Evolutionary conservation across 1,284 basidiomycete genomes (phyloP).

Genomic region (Fistulina hepatica): DNA sequence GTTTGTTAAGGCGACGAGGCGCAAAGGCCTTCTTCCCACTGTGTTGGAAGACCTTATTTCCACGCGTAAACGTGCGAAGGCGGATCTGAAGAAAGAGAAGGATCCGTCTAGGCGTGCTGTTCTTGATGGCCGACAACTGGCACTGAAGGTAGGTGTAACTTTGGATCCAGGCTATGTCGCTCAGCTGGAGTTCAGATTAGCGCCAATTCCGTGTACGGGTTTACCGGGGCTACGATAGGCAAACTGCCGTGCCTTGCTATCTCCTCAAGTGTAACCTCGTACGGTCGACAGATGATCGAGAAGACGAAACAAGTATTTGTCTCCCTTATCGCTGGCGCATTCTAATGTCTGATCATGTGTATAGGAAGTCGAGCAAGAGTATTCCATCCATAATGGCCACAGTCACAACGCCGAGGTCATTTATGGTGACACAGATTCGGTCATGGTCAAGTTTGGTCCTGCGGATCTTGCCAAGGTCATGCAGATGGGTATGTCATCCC

Average conservation of each 20-base stretch:
- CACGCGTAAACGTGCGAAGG: slow-evolving; percentile 86
- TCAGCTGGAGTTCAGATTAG: slow-evolving; percentile 57
- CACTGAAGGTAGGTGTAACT: slow-evolving; percentile 60
- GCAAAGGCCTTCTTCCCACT: slow-evolving; percentile 85
- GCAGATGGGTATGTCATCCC: slow-evolving; percentile 58
- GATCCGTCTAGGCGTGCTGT: slow-evolving; percentile 95
- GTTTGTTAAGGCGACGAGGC: slow-evolving; percentile 61
- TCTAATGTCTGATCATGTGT: neutral
- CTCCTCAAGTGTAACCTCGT: slow-evolving; percentile 86
- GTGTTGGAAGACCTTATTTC: slow-evolving; percentile 86
- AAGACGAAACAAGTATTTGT: slow-evolving; percentile 75
- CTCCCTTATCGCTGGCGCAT: neutral
- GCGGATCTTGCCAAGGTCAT: slow-evolving; percentile 78
- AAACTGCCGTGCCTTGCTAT: slow-evolving; percentile 91
- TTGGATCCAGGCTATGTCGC: neutral
- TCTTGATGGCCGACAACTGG: slow-evolving; percentile 87
- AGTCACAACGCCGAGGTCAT: slow-evolving; percentile 84
- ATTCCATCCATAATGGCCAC: slow-evolving; percentile 77
- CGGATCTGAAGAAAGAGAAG: slow-evolving; percentile 88
- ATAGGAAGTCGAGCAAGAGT: slow-evolving; percentile 83
- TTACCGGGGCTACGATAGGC: slow-evolving; percentile 91
- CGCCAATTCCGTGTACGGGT: slow-evolving; percentile 96
- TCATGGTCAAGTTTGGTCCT: slow-evolving; percentile 94
- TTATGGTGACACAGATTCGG: slow-evolving; percentile 96
- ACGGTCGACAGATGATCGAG: slow-evolving; percentile 97